A percentile compares a stretch with the other conserved stretches of the same genome.
These are phyloP conservation scores for Plasmopara halstedii DNA, from an alignment of 352 stramenopile genomes.

Conservation along the genomic window DNA sequence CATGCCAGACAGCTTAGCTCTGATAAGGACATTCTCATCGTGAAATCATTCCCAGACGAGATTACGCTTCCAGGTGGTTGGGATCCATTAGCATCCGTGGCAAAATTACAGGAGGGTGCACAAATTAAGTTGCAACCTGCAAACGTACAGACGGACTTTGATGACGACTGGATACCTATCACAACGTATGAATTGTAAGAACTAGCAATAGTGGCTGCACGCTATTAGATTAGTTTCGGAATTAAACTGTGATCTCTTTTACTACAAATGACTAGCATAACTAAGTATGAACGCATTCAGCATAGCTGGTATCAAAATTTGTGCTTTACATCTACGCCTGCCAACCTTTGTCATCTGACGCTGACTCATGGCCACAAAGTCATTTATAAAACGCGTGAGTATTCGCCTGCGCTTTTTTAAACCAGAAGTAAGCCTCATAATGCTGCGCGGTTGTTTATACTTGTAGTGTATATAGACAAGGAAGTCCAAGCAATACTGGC, in stretches of 20 bases:
- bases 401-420: constrained; percentile 26
- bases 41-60: constrained; percentile 40
- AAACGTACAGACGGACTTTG: constrained; percentile 25
- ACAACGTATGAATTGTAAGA: constrained; percentile 24
- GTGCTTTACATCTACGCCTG: constrained; percentile 8
- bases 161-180: constrained; percentile 34
- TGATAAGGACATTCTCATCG: constrained; percentile 53
- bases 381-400: constrained; percentile 31
- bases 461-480: constrained; percentile 37
- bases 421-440: constrained; percentile 23
- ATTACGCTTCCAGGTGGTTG: constrained; percentile 53
- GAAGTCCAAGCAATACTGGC: constrained; percentile 32
- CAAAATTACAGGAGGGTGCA: constrained; percentile 11
- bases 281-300: constrained; percentile 34
- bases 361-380: constrained; percentile 32
- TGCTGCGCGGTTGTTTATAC: constrained; percentile 22
- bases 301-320: constrained; percentile 33
- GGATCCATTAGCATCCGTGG: constrained; percentile 23
- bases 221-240: constrained; percentile 4
- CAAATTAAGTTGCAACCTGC: constrained; percentile 13
- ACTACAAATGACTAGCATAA: constrained; percentile 18
- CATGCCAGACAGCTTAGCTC: constrained; percentile 49
- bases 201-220: background rate
- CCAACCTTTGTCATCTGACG: too few species aligned
- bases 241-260: too few species aligned